phyloP scores from a whole-genome alignment of 139 green algal species.

The Microglena sp. region DNA sequence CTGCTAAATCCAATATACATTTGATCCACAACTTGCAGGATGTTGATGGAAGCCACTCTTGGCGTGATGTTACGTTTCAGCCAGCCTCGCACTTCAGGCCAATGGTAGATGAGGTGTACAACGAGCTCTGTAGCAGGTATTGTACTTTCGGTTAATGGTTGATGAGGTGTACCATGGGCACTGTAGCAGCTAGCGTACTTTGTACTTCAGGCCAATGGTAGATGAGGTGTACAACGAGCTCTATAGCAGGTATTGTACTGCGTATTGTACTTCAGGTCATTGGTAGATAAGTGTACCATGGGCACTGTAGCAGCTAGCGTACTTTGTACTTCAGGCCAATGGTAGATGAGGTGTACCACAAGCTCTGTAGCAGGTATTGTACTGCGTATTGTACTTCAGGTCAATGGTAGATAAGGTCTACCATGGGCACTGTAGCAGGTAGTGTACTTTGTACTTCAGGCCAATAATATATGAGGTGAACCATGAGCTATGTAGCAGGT shows the following conservation, averaged over 20 bases:
- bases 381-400: no score
- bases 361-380: conserved; percentile 39
- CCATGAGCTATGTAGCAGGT: conserved; percentile 33
- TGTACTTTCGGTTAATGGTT: no score
- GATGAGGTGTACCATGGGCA: no score
- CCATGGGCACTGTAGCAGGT: no score
- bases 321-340: conserved; percentile 71
- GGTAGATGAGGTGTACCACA: conserved; percentile 64
- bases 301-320: no score
- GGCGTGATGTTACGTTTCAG: conserved; percentile 46
- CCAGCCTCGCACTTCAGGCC: conserved; percentile 68
- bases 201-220: conserved; percentile 74
- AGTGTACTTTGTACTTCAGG: conserved; percentile 73
- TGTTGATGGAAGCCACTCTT: no score
- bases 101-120: conserved; percentile 71
- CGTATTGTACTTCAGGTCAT: no score
- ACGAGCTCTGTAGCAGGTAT: conserved; percentile 35
- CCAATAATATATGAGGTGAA: conserved; percentile 72
- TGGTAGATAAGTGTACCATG: no score
- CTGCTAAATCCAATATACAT: no score
- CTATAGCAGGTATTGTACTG: conserved; percentile 20
- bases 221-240: conserved; percentile 56
- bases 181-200: no score
- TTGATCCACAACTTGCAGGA: no score
- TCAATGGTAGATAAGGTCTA: no score